Base-by-base conservation (phyloP, 805 yeast species). In the Saturnispora silvae region DNA sequence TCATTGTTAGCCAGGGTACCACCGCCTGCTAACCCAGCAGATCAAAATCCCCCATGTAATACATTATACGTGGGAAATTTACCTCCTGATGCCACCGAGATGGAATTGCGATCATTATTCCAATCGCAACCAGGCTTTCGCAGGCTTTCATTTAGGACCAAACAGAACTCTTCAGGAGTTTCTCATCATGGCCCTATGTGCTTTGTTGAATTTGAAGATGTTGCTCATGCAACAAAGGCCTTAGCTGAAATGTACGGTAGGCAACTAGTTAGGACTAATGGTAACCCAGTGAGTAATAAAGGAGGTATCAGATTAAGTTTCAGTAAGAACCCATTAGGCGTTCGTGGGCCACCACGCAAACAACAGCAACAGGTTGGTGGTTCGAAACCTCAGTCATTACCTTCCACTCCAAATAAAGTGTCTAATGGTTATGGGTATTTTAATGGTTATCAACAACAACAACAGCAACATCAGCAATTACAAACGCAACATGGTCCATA, bases 31-130 rank as follows among this genome's bases (percentile, higher is more conserved):
- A 89, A 89, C 52, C 98, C 98, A 5, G 97, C 98, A 2, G 98
- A 92, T 59, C 98, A 92, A 61, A 92, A 92, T 54, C 97, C 98
- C 3, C 98, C 98, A 6, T 92, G 98, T 63, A 92, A 92, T 57
- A 92, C 98, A 0, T 65, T 92, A 40, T 92, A 92, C 52, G 98
- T 92, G 33, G 98, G 98, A 15, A 92, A 92, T 57, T 68, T 92
- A 51, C 97, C 98, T 3, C 95, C 95, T 14, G 96, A 92, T 64
- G 94, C 96, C 2, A 80, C 94, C 3, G 98, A 92, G 55, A 81
- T 80, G 40, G 98, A 92, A 57, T 70, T 92, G 45, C 75, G 95
- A 48, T 77, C 83, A 28, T 62, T 92, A 45, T 92, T 92, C 56
- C 72, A 92, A 27, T 80, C 83, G 6, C 95, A 89, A 52, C 76